Conservation (phyloP, 495 filamentous ascomycete species). For the Penicillium cosmopolitanum region DNA sequence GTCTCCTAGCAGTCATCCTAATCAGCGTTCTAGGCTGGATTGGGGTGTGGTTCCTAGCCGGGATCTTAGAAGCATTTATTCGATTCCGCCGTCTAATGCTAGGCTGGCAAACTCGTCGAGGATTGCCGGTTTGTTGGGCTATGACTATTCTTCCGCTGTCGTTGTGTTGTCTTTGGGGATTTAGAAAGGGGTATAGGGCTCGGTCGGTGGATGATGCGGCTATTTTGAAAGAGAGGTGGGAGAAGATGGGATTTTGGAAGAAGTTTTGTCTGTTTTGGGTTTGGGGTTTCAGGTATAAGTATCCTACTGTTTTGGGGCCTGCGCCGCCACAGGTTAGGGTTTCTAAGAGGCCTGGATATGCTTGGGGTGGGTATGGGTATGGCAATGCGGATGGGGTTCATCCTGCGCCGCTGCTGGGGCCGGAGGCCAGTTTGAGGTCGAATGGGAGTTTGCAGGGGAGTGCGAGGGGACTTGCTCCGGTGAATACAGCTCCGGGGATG, state of each 20-base stretch:
- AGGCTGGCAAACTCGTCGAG: slow-evolving; percentile 50
- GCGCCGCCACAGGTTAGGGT: slow-evolving; percentile 32
- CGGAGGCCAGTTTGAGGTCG: no score
- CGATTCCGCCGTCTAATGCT: slow-evolving; percentile 58
- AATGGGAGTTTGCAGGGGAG: no score
- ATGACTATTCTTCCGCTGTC: slow-evolving; percentile 37
- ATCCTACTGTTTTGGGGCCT: slow-evolving; percentile 43
- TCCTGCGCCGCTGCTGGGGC: no score
- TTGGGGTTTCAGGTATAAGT: slow-evolving; percentile 54
- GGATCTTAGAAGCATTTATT: slow-evolving; percentile 52
- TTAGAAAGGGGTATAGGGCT: slow-evolving; percentile 41
- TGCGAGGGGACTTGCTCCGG: background rate
- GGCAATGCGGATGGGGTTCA: slow-evolving; percentile 1
- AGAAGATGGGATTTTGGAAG: slow-evolving; percentile 35
- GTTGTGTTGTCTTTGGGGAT: slow-evolving; percentile 44
- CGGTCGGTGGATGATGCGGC: slow-evolving; percentile 45
- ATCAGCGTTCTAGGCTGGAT: slow-evolving; percentile 40
- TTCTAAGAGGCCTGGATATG: slow-evolving; percentile 28
- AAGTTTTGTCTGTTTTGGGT: slow-evolving; percentile 51
- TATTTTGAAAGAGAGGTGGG: slow-evolving; percentile 47
- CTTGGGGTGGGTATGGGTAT: background rate
- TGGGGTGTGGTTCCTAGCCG: slow-evolving; percentile 47
- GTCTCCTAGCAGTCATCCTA: slow-evolving; percentile 36
- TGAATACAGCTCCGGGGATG: slow-evolving; percentile 13
- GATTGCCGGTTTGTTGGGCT: slow-evolving; percentile 53